These are phyloP conservation scores for Hylodesmum podocarpum DNA, from an alignment of 306 rosid genomes.

Conservation along the genomic window DNA sequence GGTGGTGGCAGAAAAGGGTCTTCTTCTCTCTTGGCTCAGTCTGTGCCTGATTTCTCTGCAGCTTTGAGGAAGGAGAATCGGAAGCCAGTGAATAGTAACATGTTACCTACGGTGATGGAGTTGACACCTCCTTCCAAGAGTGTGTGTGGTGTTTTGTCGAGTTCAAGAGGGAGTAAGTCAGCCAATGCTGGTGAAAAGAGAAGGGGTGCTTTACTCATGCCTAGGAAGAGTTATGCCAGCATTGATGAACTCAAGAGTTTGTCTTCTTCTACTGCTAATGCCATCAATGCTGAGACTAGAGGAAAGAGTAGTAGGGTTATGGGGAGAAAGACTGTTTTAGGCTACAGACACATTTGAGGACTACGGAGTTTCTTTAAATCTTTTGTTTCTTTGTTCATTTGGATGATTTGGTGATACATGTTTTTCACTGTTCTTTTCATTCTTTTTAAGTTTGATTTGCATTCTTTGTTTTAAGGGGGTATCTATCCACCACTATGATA, in stretches of 20 bases:
- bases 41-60: conserved; percentile 89
- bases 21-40: conserved; percentile 66
- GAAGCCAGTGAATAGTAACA: conserved; percentile 38
- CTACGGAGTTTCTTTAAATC: neutral
- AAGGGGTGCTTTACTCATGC: conserved; percentile 40
- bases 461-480: neutral
- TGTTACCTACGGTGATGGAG: conserved; percentile 49
- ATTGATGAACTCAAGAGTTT: conserved; percentile 68
- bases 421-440: neutral
- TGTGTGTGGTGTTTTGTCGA: conserved; percentile 41
- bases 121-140: conserved; percentile 71
- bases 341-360: conserved; percentile 51
- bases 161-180: conserved; percentile 76
- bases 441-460: neutral
- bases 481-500: neutral
- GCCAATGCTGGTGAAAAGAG: conserved; percentile 71
- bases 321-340: conserved; percentile 49
- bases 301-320: conserved; percentile 40
- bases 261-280: conserved; percentile 55
- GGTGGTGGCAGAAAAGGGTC: conserved; percentile 39
- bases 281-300: conserved; percentile 68
- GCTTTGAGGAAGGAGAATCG: conserved; percentile 77
- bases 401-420: neutral
- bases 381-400: conserved; percentile 11
- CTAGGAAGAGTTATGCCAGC: conserved; percentile 82